Base-by-base conservation (phyloP, 345 rosid genomes). In the Gossypium stocksii region DNA sequence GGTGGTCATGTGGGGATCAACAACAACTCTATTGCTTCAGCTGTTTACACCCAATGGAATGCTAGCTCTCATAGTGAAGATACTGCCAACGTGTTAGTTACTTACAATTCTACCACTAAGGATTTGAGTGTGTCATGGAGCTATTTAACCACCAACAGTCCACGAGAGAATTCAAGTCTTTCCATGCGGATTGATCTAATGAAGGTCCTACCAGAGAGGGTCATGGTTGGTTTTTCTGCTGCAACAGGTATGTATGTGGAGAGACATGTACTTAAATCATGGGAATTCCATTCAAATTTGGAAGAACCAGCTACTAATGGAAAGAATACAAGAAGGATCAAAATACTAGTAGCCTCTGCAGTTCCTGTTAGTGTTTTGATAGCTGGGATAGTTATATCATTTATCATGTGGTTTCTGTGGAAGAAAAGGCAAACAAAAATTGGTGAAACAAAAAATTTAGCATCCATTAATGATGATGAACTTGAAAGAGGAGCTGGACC, bases 401-500 rank as follows among this genome's bases (percentile, higher is more conserved):
- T 82, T 27, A 23, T 78, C 1, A 7, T 77, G 25, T 59, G 53
- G 69, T 23, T 63, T 53, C 79, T 16, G 45, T 13, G 74, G 72
- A 80, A 75, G 77, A n/a, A 57, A 19, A 12, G 19, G 69, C 68
- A 58, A 44, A 58, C 58, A 59, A 61, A 76, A 59, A 7, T 20
- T 52, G 75, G 56, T 59, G 83, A 77, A 72, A 72, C 7, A 27
- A 58, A 53, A 16, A 80, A 74, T 66, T 68, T 83, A 20, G 74
- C 76, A 3, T 83, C 86, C 0, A 82, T 87, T 3, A 80, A 83
- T 27, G 81, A 81, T 9, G 91, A 85, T 27, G 41, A 34, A 5
- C 81, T 88, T 7, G 91, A 84, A 78, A 81, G 82, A 77, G 88
- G 87, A 41, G 82, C 86, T 14, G 86, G 91, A 15, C 93, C 90